Evolutionary conservation across 176 grass and related monocot species (phyloP).

Genomic region (Oryza rufipogon): DNA sequence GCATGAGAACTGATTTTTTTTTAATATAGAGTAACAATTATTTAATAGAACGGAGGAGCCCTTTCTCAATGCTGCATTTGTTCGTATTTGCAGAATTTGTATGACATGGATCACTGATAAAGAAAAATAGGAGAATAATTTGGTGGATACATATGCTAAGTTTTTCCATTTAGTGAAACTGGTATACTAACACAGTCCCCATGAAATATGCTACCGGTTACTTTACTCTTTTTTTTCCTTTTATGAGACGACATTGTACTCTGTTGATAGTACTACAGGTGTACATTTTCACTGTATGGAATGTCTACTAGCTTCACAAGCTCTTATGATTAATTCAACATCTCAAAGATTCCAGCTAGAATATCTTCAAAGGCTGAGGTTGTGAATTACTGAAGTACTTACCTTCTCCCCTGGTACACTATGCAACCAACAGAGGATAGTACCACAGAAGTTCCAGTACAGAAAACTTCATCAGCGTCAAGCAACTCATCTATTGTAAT

Average conservation of each 20-base stretch:
- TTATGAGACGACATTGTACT: neutral
- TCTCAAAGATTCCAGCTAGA: neutral
- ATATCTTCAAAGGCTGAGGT: neutral
- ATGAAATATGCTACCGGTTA: neutral
- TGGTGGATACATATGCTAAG: neutral
- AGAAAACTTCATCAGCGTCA: slow-evolving; percentile 89
- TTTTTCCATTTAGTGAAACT: slow-evolving; percentile 19
- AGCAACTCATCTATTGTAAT: slow-evolving; percentile 75
- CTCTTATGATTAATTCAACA: neutral
- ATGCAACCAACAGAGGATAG: slow-evolving; percentile 81
- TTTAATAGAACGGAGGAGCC: neutral
- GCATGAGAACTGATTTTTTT: slow-evolving; percentile 20
- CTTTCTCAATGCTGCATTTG: neutral
- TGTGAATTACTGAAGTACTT: slow-evolving; percentile 16
- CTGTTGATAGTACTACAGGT: neutral
- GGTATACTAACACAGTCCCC: neutral
- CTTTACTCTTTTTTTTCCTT: neutral
- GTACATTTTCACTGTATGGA: neutral
- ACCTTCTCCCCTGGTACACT: slow-evolving; percentile 68
- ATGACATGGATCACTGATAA: neutral
- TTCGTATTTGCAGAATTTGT: neutral
- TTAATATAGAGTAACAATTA: neutral
- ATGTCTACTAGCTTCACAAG: neutral
- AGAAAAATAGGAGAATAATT: neutral
- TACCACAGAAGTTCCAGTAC: slow-evolving; percentile 90